Conservation (phyloP, 257 asterid genomes). For the Gardenia jasminoides region DNA sequence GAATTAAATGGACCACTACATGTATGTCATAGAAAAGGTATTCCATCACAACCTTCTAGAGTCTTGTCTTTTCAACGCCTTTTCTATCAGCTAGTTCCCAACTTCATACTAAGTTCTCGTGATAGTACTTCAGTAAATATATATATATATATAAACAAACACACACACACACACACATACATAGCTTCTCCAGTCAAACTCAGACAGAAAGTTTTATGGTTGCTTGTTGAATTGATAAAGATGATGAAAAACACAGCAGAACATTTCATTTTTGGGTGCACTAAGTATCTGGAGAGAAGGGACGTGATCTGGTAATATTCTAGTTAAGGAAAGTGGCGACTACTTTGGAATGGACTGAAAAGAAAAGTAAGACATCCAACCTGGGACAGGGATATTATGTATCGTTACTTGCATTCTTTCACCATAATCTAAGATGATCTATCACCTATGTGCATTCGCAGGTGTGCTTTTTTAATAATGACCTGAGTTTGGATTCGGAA, state of each 20-base stretch:
- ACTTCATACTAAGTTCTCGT: background rate
- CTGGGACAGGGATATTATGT: background rate
- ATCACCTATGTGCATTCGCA: background rate
- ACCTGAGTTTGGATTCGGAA: slow-evolving; percentile 99
- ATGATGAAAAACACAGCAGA: background rate
- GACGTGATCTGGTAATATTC: background rate
- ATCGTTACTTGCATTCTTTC: background rate
- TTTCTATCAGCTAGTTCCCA: background rate
- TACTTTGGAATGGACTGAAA: background rate
- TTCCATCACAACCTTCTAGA: background rate
- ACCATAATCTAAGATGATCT: background rate
- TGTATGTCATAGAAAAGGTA: background rate
- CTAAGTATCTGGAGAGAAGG: background rate
- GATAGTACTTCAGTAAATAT: background rate
- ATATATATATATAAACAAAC: too few species aligned
- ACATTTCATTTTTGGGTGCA: background rate
- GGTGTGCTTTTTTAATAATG: background rate
- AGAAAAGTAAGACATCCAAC: background rate
- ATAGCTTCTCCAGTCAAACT: too few species aligned
- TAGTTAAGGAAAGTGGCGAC: background rate
- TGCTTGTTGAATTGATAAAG: background rate
- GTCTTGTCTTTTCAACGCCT: background rate
- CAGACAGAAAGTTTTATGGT: too few species aligned
- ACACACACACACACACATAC: too few species aligned
- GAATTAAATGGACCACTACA: background rate